phyloP scores from a whole-genome alignment of 352 stramenopile species.

The Pythium phragmitis region DNA sequence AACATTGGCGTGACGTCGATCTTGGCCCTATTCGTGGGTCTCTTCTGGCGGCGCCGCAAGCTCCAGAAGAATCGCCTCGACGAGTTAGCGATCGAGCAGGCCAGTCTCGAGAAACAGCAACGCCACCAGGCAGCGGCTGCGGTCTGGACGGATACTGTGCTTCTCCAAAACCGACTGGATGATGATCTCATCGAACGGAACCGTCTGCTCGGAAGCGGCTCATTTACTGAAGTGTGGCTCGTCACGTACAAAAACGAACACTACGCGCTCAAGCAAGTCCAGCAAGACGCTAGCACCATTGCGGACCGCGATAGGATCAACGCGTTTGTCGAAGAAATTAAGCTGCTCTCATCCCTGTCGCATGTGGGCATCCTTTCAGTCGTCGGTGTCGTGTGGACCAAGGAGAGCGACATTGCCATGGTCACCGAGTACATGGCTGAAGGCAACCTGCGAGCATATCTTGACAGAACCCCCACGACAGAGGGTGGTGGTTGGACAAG shows the following conservation, averaged over 20 bases:
- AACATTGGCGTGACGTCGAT: conserved; percentile 5
- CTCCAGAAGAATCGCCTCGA: background rate
- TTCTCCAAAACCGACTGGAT: conserved; percentile 15
- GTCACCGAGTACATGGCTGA: conserved; percentile 31
- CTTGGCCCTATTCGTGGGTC: background rate
- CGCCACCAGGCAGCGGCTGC: background rate
- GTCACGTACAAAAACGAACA: conserved; percentile 13
- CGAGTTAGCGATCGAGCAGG: background rate
- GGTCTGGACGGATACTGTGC: conserved; percentile 11
- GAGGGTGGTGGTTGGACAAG: conserved; percentile 6
- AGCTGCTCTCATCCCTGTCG: conserved; percentile 9
- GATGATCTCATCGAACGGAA: conserved; percentile 4
- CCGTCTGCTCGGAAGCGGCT: conserved; percentile 13
- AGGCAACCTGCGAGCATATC: conserved; percentile 24
- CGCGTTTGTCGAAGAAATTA: conserved; percentile 23
- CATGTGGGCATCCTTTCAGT: conserved; percentile 23
- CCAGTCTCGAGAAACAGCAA: background rate
- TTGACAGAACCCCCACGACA: conserved; percentile 4
- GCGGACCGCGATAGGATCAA: conserved; percentile 1
- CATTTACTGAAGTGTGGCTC: conserved; percentile 29
- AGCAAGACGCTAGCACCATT: background rate
- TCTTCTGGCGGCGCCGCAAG: conserved; percentile 2
- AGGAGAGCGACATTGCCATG: conserved; percentile 26
- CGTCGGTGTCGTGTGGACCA: conserved; percentile 32
- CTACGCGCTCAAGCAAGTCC: conserved; percentile 19